These are phyloP conservation scores for Eucalyptus regnans DNA, from an alignment of 345 rosid genomes.

Conservation along the genomic window DNA sequence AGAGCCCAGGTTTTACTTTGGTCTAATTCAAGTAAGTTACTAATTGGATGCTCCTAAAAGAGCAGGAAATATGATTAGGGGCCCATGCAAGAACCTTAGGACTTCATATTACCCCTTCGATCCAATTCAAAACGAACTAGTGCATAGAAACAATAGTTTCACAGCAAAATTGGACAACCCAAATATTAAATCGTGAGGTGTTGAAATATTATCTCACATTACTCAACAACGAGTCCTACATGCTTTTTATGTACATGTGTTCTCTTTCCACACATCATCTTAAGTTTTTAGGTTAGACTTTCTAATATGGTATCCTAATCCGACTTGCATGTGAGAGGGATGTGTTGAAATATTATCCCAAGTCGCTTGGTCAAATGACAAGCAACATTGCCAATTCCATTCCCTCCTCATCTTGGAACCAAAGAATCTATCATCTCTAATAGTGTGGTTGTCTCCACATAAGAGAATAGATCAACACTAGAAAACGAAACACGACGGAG, in stretches of 20 bases:
- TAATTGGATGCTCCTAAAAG: neutral
- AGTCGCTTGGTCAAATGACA: neutral
- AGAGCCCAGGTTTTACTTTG: too few species aligned
- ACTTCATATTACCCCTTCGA: neutral
- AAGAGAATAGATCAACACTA: neutral
- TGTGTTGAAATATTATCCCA: neutral
- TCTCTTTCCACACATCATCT: neutral
- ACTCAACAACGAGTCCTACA: fast-evolving
- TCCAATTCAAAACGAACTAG: neutral
- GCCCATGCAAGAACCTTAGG: neutral
- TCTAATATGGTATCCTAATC: fast-evolving
- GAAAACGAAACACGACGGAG: neutral
- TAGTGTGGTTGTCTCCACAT: neutral
- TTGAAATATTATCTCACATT: neutral
- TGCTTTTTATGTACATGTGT: neutral
- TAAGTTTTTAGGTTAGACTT: neutral
- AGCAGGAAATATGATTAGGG: neutral
- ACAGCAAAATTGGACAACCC: neutral
- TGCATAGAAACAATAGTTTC: neutral
- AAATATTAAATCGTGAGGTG: neutral
- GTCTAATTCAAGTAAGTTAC: neutral
- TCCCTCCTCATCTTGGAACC: neutral
- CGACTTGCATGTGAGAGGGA: neutral
- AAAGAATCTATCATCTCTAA: neutral
- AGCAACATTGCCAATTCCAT: neutral